phyloP scores from a whole-genome alignment of 1,139 yeast species.

The Yamadazyma dushanensis region DNA sequence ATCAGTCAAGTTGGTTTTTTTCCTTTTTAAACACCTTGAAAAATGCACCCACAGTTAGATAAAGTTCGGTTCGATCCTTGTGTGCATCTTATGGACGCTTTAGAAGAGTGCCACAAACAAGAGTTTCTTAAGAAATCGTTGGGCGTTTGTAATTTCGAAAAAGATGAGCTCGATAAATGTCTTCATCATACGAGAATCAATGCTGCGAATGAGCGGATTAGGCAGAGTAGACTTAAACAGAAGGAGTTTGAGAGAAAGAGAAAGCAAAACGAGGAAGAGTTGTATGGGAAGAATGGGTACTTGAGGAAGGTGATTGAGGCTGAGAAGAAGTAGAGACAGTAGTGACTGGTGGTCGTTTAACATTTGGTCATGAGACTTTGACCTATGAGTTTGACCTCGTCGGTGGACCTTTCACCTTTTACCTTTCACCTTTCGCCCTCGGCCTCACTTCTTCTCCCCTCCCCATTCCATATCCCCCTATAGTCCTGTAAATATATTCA shows the following conservation, averaged over 20 bases:
- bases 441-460: no score
- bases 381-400: no score
- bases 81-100: constrained; percentile 77
- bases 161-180: constrained; percentile 76
- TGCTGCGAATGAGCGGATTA: constrained; percentile 64
- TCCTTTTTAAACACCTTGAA: constrained; percentile 2
- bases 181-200: constrained; percentile 74
- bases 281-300: constrained; percentile 74
- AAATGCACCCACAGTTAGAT: constrained; percentile 51
- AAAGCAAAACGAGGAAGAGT: constrained; percentile 70
- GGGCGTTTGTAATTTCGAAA: constrained; percentile 84
- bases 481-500: background rate
- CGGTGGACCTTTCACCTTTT: no score
- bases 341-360: no score
- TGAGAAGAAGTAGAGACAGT: background rate
- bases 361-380: no score
- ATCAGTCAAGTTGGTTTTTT: constrained; percentile 1
- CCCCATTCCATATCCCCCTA: no score
- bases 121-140: constrained; percentile 72
- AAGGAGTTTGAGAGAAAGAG: constrained; percentile 55
- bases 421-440: no score
- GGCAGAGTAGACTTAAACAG: constrained; percentile 56
- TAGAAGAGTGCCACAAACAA: constrained; percentile 83
- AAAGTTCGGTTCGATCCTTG: constrained; percentile 57
- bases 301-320: constrained; percentile 57